Percentiles rank a stretch among this genome's conserved stretches.
Conservation (phyloP, 352 stramenopile species). For the Phytophthora tentaculata region DNA sequence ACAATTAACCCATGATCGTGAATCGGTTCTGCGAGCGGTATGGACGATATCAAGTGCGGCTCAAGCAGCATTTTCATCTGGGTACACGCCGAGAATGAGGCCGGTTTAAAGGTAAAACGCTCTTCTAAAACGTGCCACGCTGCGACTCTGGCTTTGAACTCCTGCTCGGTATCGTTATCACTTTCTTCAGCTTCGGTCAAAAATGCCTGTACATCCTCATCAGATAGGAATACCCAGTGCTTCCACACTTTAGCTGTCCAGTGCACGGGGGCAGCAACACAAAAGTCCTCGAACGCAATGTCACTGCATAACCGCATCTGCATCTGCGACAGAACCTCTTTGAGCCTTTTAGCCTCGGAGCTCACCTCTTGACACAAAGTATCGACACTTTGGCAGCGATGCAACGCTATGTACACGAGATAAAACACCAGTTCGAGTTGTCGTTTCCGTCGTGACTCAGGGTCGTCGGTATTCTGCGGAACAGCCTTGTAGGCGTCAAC, state of each 20-base stretch:
- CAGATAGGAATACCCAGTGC: conserved; percentile 51
- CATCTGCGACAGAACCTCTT: conserved; percentile 33
- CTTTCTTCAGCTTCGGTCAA: conserved; percentile 30
- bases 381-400: conserved; percentile 38
- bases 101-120: conserved; percentile 9
- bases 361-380: conserved; percentile 30
- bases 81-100: conserved; percentile 19
- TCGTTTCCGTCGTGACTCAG: conserved; percentile 1
- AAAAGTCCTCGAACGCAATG: conserved; percentile 51
- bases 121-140: conserved; percentile 17
- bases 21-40: conserved; percentile 9
- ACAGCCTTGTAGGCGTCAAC: conserved; percentile 30
- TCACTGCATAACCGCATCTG: conserved; percentile 45
- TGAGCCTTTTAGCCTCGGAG: conserved; percentile 17
- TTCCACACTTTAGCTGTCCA: conserved; percentile 65
- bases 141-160: conserved; percentile 16
- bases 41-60: conserved; percentile 31
- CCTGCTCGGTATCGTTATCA: conserved; percentile 14
- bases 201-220: conserved; percentile 53
- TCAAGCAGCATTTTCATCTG: conserved; percentile 38
- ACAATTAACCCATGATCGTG: conserved; percentile 18
- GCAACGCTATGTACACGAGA: conserved; percentile 50
- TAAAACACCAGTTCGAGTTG: conserved; percentile 35
- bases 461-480: not conserved
- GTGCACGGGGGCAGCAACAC: conserved; percentile 49